These are phyloP conservation scores for Hyphopichia burtonii DNA, from an alignment of 1,139 yeast genomes.

Conservation along the genomic window DNA sequence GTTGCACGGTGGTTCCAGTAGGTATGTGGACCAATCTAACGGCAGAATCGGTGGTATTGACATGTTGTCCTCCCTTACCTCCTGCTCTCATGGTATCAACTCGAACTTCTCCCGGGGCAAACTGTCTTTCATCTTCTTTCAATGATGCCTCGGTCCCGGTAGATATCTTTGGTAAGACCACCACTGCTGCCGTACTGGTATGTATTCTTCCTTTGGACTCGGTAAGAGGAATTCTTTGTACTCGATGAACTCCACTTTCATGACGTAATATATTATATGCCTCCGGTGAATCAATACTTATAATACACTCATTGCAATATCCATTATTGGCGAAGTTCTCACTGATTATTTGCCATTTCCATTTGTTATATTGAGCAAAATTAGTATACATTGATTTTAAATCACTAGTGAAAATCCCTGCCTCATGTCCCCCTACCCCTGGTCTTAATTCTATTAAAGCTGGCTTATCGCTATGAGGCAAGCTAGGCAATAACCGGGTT, in stretches of 20 bases:
- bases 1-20: slow-evolving; percentile 82
- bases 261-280: slow-evolving; percentile 70
- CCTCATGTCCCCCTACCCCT: slow-evolving; percentile 96
- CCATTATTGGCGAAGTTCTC: slow-evolving; percentile 64
- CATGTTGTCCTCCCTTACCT: slow-evolving; percentile 99
- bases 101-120: slow-evolving; percentile 84
- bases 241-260: slow-evolving; percentile 96
- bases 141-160: slow-evolving; percentile 58
- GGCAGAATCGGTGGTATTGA: slow-evolving; percentile 96
- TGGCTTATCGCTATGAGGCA: slow-evolving; percentile 73
- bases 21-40: slow-evolving; percentile 92
- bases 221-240: slow-evolving; percentile 90
- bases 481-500: slow-evolving; percentile 66
- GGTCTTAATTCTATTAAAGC: slow-evolving; percentile 86
- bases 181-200: slow-evolving; percentile 94
- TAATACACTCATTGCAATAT: slow-evolving; percentile 67
- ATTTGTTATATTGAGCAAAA: slow-evolving; percentile 61
- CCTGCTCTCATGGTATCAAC: slow-evolving; percentile 96
- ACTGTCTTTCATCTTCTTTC: slow-evolving; percentile 63
- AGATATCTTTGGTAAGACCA: slow-evolving; percentile 81
- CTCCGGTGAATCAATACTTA: slow-evolving; percentile 73
- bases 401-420: slow-evolving; percentile 81
- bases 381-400: slow-evolving; percentile 77
- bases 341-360: slow-evolving; percentile 67
- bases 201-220: slow-evolving; percentile 94